A percentile compares a stretch with the other conserved stretches of the same genome.
Evolutionary conservation across 2,329 filamentous ascomycete species (phyloP).

Genomic region (Fusarium sarcochroum): DNA sequence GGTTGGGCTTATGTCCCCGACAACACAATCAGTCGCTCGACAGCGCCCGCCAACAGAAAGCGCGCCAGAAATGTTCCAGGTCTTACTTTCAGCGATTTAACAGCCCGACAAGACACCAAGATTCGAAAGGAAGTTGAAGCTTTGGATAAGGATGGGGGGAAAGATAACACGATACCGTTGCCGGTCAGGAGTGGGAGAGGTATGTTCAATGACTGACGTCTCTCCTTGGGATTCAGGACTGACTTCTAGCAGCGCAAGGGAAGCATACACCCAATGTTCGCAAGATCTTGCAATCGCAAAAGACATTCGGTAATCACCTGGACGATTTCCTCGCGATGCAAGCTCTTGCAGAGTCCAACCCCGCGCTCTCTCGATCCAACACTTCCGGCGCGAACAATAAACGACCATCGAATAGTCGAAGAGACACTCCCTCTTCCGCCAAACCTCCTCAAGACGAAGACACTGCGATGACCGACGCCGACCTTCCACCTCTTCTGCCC

Average conservation of each 20-base stretch:
- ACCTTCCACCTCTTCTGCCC: conserved; percentile 52
- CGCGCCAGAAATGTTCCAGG: conserved; percentile 73
- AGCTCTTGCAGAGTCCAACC: conserved; percentile 58
- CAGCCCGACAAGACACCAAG: conserved; percentile 86
- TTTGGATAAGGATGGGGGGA: conserved; percentile 83
- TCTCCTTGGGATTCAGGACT: conserved; percentile 7
- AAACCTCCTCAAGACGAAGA: conserved; percentile 47
- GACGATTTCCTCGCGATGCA: conserved; percentile 81
- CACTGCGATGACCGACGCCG: conserved; percentile 46
- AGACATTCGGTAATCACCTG: conserved; percentile 86
- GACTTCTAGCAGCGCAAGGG: conserved; percentile 54
- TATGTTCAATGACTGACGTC: conserved; percentile 44
- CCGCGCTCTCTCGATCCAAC: conserved; percentile 52
- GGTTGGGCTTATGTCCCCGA: conserved; percentile 96
- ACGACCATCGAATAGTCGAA: conserved; percentile 47
- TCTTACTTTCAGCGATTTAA: conserved; percentile 73
- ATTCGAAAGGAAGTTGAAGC: conserved; percentile 85
- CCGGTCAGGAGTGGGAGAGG: conserved; percentile 67
- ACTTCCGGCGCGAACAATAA: conserved; percentile 50
- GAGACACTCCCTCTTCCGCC: conserved; percentile 45
- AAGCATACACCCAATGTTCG: conserved; percentile 79
- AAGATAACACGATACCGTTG: conserved; percentile 79
- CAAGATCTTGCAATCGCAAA: conserved; percentile 83
- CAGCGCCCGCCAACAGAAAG: conserved; percentile 75
- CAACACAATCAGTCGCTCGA: conserved; percentile 70